Evolutionary conservation across 176 grass and related monocot genomes (phyloP), one percentile per base, ranked within the genome.

Genomic region (Luzula sylvatica): DNA sequence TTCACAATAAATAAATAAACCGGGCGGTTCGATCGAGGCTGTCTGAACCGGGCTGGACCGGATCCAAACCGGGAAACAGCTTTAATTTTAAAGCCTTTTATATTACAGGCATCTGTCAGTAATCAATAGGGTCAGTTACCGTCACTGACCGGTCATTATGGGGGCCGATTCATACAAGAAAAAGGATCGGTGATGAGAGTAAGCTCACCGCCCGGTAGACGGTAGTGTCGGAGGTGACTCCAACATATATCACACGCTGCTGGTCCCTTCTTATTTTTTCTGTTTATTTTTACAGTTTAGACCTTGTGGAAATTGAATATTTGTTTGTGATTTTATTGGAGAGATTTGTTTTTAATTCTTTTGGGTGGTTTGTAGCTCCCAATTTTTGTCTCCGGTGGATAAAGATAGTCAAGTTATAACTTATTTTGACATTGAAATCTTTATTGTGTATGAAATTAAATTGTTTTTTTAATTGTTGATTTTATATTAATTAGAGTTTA

Each of bases 201-300:
- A 26, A 1, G 23, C 41, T 64, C 60, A 64, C 60, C 60, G 11
- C 41, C 23, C 25, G 58, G 44, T 4, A 25, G 29, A 11, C 14
- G 20, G 42, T 19, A 48, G 42, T 64, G 60, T 64, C 60, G 43
- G 42, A 64, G 3, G 23, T 24, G 41, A 48, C 39, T 20, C 58
- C 58, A 64, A 49, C 60, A 64, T 50, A 21, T 49, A 42, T 61
- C 57, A 61, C 57, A 46, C 57, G 57, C 57, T 46, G 39, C 23
- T 57, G 19, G 57, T 61, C 41, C 43, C 11, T 15, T 23, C 57
- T 46, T 45, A 11, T 61, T 49, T 64, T 64, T 64, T 25, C 58
- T 16, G 30, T 35, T 32, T 26, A 64, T 64, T 13, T 49, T 64
- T 64, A 3, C 9, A 25, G 39, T 64, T 20, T 46, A 9, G 1